Evolutionary conservation across 495 filamentous ascomycete species (phyloP), one percentile per base, ranked within the genome.

Genomic region (Xylaria castorea): DNA sequence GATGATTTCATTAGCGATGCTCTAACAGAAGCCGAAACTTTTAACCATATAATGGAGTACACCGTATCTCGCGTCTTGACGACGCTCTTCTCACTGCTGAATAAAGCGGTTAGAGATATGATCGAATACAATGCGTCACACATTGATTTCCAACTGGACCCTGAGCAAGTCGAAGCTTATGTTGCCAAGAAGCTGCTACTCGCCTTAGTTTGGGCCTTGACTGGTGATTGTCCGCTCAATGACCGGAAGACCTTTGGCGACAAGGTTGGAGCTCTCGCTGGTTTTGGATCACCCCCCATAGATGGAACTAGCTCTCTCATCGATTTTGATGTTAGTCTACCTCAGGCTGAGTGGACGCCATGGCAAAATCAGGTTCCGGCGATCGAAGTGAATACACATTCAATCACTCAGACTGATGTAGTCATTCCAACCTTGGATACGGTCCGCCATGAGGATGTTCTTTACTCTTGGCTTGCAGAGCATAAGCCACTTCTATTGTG

Each of bases 381-480:
- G 25, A 92, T 98, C 73, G 97, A 99, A 79, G 92, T 98, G 80
- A 97, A 98, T 77, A 99, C 96, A 2, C 96, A 99, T 80, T 97
- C 95, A 7, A 90, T 98, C 76, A 97, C 92, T 3, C 94, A 98
- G 80, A 98, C 96, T 2, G 96, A 99, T 82, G 91, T 98, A 38
- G 95, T 99, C 66, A 98, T 99, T 75, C 96, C 96, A 8, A 99
- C 96, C 4, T 82, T 98, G 63, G 96, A 99, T 80, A 99, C 97
- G 55, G 90, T 98, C 50, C 93, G 96, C 42, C 96, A 99, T 76
- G 96, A 99, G 82, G 97, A 98, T 84, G 91, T 99, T 36, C 86
- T 99, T 30, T 98, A 99, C 83, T 98, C 97, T 22, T 99, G 96
- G 97, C 88, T 99, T 27, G 96, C 97, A 14, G 96, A 99, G 77